Evolutionary conservation across 768 basidiomycete genomes (phyloP), one percentile per base, ranked within the genome.

Genomic region (Mycena albidolilacea): DNA sequence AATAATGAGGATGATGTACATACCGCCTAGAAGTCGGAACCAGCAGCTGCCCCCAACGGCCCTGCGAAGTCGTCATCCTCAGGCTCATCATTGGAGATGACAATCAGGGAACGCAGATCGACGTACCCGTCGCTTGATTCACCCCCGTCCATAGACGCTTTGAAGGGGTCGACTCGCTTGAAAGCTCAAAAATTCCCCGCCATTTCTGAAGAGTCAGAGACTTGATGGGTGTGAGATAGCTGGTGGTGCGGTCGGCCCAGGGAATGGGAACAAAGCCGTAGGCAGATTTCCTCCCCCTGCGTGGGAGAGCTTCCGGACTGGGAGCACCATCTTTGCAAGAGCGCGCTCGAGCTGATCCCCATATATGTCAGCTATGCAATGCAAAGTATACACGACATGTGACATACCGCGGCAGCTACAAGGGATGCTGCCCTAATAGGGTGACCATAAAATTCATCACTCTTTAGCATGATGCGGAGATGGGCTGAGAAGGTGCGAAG

Each of bases 261-360:
- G 70, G 70, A 1, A 10, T 37, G 7, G 62, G 23, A 23, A 57
- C 41, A 14, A 70, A 70, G 17, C 54, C 63, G 2, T 11, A n/a
- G 2, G 43, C 41, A 0, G 50, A 9, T 6, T 54, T 52, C 37
- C 58, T 70, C 5, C 61, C 69, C 46, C 10, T 44, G 4, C 69
- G 62, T 7, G 39, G n/a, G 5, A 50, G 5, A 30, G 38, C 50
- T n/a, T 58, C 39, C 0, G 23, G 37, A 37, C n/a, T 43, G 46
- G 38, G 46, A 0, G 5, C 2, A 7, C 70, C 70, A 14, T 23
- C 39, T n/a, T 43, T 23, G 14, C 64, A 66, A 66, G 64, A 0
- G 57, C 70, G 10, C 70, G 64, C 64, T 71, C 70, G 1, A 66
- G 7, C 70, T 71, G 58, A 43, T 43, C 41, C 41, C 41, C 41